A percentile compares a stretch with the other conserved stretches of the same genome.
Evolutionary conservation across 176 grass and related monocot genomes (phyloP).

Genomic region (Oryza officinalis): DNA sequence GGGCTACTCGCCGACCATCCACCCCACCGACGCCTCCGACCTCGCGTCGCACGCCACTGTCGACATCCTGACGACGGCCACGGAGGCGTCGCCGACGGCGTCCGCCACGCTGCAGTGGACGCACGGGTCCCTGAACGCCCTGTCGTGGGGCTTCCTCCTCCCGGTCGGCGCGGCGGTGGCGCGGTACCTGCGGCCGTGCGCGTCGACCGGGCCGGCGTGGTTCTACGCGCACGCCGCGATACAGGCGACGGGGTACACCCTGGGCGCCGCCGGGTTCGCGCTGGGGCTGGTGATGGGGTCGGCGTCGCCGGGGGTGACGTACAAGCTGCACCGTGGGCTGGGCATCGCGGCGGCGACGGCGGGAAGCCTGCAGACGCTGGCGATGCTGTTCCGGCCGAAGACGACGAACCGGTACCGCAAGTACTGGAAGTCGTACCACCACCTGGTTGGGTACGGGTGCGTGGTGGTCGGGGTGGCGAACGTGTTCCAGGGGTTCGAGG

Average conservation of each 20-base stretch:
- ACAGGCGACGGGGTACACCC: constrained; percentile 60
- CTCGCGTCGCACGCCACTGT: constrained; percentile 86
- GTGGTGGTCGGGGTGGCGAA: constrained; percentile 92
- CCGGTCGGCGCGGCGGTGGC: constrained; percentile 71
- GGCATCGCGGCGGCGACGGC: constrained; percentile 75
- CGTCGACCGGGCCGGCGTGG: constrained; percentile 65
- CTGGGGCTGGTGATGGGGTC: constrained; percentile 84
- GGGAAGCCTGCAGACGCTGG: constrained; percentile 83
- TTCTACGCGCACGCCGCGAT: constrained; percentile 85
- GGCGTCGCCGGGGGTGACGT: constrained; percentile 69
- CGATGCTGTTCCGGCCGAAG: constrained; percentile 90
- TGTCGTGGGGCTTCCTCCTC: constrained; percentile 86
- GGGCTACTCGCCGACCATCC: constrained; percentile 94
- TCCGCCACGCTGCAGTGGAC: constrained; percentile 52
- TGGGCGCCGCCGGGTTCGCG: constrained; percentile 73
- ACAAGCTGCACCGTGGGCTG: constrained; percentile 80
- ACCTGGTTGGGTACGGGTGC: constrained; percentile 91
- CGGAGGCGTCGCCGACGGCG: constrained; percentile 41
- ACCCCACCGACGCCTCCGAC: constrained; percentile 78
- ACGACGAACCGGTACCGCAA: constrained; percentile 93
- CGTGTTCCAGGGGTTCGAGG: constrained; percentile 97
- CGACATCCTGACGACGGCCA: constrained; percentile 85
- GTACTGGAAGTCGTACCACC: constrained; percentile 99
- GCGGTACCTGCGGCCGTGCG: constrained; percentile 84
- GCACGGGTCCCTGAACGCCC: constrained; percentile 71